Evolutionary conservation across 2,329 filamentous ascomycete genomes (phyloP).

Genomic region (Aschersonia sp.): DNA sequence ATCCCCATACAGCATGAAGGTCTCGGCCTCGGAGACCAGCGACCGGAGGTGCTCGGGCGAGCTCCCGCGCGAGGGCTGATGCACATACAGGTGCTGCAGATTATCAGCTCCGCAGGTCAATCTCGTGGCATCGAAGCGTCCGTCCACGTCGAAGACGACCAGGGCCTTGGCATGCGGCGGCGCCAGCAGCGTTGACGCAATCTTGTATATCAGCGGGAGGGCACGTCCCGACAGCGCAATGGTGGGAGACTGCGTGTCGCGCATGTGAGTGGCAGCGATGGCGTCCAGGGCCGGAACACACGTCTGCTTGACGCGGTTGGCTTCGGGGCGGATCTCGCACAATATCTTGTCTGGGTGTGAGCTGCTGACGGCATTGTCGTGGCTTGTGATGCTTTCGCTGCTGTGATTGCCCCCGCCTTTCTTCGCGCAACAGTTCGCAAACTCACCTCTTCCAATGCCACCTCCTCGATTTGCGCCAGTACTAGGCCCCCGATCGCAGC

Average conservation of each 20-base stretch:
- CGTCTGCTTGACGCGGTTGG: slow-evolving; percentile 14
- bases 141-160: slow-evolving; percentile 39
- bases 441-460: slow-evolving; percentile 45
- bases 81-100: slow-evolving; percentile 36
- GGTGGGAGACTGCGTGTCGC: slow-evolving; percentile 29
- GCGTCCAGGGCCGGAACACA: slow-evolving; percentile 30
- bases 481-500: slow-evolving; percentile 31
- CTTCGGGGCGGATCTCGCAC: slow-evolving; percentile 3
- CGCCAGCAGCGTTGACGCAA: slow-evolving; percentile 36
- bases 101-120: slow-evolving; percentile 23
- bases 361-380: background rate
- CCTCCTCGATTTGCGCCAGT: slow-evolving; percentile 40
- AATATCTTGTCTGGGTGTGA: slow-evolving; percentile 2
- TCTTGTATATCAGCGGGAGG: slow-evolving; percentile 39
- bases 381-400: background rate
- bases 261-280: slow-evolving; percentile 31
- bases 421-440: background rate
- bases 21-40: slow-evolving; percentile 24
- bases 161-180: slow-evolving; percentile 32
- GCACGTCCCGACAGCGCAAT: slow-evolving; percentile 37
- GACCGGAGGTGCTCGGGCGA: slow-evolving; percentile 14
- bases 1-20: slow-evolving; percentile 35
- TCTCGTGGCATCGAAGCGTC: slow-evolving; percentile 37
- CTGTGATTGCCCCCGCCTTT: background rate
- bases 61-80: slow-evolving; percentile 20